These are phyloP conservation scores for Calendula officinalis DNA, from an alignment of 129 eudicot species.

Conservation along the genomic window DNA sequence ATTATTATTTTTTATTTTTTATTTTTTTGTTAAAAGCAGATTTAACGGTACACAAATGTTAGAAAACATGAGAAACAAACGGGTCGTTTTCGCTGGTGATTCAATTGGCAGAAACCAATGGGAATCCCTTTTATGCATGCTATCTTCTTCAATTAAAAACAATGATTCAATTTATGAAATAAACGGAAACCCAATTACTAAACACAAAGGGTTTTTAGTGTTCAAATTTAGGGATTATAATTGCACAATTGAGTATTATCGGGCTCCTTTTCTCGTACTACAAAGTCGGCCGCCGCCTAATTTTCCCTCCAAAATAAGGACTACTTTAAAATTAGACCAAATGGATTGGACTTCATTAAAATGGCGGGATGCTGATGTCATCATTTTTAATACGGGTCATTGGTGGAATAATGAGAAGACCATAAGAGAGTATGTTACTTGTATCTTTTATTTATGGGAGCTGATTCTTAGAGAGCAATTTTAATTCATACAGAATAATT, in stretches of 20 bases:
- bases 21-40: slow-evolving; percentile 33
- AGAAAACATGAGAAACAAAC: slow-evolving; percentile 74
- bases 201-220: slow-evolving; percentile 87
- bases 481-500: too few relatives aligned
- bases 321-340: slow-evolving; percentile 64
- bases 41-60: slow-evolving; percentile 69
- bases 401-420: slow-evolving; percentile 99
- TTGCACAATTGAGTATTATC: slow-evolving; percentile 80
- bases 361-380: slow-evolving; percentile 82
- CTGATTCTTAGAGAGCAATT: too few relatives aligned
- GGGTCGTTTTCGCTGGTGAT: slow-evolving; percentile 84
- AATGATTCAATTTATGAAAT: slow-evolving; percentile 77
- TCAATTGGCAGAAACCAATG: slow-evolving; percentile 97
- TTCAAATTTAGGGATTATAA: slow-evolving; percentile 80
- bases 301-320: slow-evolving; percentile 41
- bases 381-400: slow-evolving; percentile 85
- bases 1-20: neutral
- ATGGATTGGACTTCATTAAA: slow-evolving; percentile 81
- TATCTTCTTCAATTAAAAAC: slow-evolving; percentile 49
- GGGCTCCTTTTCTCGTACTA: slow-evolving; percentile 87
- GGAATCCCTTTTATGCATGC: slow-evolving; percentile 92
- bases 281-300: slow-evolving; percentile 84
- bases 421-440: slow-evolving; percentile 51
- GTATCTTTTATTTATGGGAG: neutral
- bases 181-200: slow-evolving; percentile 89